These are phyloP conservation scores for Globisporangium abappressorium DNA, from an alignment of 352 stramenopile species.

Conservation along the genomic window DNA sequence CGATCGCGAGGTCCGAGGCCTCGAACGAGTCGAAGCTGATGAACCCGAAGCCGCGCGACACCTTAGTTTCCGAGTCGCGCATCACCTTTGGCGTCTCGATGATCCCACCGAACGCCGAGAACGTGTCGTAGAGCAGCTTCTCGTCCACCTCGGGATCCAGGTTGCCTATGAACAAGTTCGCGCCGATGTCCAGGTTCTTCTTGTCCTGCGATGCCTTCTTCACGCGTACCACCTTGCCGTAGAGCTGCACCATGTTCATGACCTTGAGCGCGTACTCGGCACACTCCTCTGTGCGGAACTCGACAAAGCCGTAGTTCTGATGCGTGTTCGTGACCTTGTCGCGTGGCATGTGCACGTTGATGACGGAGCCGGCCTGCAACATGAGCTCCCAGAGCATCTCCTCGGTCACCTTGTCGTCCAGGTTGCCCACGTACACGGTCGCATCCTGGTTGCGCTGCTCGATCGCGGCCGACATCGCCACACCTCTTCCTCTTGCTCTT, in stretches of 20 bases:
- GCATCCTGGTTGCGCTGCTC: slow-evolving; percentile 94
- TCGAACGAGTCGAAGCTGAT: slow-evolving; percentile 98
- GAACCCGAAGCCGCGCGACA: slow-evolving; percentile 96
- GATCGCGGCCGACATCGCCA: slow-evolving; percentile 77
- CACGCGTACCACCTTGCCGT: slow-evolving; percentile 93
- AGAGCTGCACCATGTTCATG: slow-evolving; percentile 99
- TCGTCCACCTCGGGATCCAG: slow-evolving; percentile 97
- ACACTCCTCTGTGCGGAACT: slow-evolving; percentile 96
- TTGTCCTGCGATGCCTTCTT: slow-evolving; percentile 96
- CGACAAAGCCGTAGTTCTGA: slow-evolving; percentile 99
- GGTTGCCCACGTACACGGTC: slow-evolving; percentile 98
- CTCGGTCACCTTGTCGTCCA: slow-evolving; percentile 95
- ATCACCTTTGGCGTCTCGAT: slow-evolving; percentile 96
- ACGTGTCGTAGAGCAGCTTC: slow-evolving; percentile 99
- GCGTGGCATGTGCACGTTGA: slow-evolving; percentile 98
- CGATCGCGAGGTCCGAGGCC: slow-evolving; percentile 96
- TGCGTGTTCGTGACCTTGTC: slow-evolving; percentile 96
- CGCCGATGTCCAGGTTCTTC: slow-evolving; percentile 97
- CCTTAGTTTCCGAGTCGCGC: slow-evolving; percentile 91
- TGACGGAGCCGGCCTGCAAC: slow-evolving; percentile 93
- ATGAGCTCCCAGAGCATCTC: slow-evolving; percentile 97
- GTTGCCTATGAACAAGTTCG: slow-evolving; percentile 98
- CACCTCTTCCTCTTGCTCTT: not conserved
- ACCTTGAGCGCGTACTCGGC: slow-evolving; percentile 98
- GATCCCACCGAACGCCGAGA: slow-evolving; percentile 97